Conservation (phyloP, 495 filamentous ascomycete genomes). For the Neurospora sublineolata region DNA sequence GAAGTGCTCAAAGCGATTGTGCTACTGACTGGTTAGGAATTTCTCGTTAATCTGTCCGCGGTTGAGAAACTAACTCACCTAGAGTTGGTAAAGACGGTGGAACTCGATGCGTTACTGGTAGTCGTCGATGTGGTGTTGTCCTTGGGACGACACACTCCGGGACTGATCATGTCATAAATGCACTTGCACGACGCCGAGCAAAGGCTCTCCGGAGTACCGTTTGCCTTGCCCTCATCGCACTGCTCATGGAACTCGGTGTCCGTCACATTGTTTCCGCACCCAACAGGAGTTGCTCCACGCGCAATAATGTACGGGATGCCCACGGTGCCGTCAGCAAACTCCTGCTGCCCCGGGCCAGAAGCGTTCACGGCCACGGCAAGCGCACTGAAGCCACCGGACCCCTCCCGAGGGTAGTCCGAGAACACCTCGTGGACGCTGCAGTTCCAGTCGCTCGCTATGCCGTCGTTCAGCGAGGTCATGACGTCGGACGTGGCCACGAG, state of each 20-base stretch:
- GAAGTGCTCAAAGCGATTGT: slow-evolving; percentile 1
- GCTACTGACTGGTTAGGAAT: background rate
- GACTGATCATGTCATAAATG: slow-evolving; percentile 13
- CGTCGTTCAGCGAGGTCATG: slow-evolving; percentile 30
- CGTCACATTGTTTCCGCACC: slow-evolving; percentile 37
- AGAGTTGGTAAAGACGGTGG: slow-evolving; percentile 7
- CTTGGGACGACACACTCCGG: slow-evolving; percentile 17
- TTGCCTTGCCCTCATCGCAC: slow-evolving; percentile 33
- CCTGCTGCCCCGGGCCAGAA: slow-evolving; percentile 24
- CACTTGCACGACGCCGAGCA: slow-evolving; percentile 35
- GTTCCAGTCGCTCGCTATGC: slow-evolving; percentile 32
- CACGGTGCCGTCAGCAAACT: slow-evolving; percentile 29
- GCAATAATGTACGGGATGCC: slow-evolving; percentile 41
- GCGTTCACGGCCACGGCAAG: slow-evolving; percentile 36
- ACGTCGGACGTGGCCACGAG: slow-evolving; percentile 31
- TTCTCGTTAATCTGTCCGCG: background rate
- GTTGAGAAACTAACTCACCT: slow-evolving; percentile 5
- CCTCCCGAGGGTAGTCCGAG: slow-evolving; percentile 29
- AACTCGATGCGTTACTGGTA: slow-evolving; percentile 6
- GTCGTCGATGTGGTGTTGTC: slow-evolving; percentile 10
- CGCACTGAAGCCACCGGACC: slow-evolving; percentile 30
- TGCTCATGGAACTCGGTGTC: slow-evolving; percentile 29
- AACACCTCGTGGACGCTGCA: slow-evolving; percentile 41
- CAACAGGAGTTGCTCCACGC: slow-evolving; percentile 35
- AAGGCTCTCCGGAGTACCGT: slow-evolving; percentile 24